phyloP scores from a whole-genome alignment of 805 yeast species.

The Sporopachydermia lactativora region DNA sequence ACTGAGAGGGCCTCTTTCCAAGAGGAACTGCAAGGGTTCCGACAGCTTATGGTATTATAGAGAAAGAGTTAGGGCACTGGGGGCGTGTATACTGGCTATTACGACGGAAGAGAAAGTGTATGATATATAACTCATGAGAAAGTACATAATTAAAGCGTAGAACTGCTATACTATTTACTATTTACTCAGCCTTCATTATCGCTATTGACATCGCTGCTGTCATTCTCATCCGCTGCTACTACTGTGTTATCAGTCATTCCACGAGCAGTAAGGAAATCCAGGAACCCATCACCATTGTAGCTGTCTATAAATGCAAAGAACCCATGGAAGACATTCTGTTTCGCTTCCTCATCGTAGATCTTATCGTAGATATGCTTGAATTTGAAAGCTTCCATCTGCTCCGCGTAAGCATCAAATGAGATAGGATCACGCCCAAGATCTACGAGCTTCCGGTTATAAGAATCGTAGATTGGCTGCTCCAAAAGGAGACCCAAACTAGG shows the following conservation, averaged over 20 bases:
- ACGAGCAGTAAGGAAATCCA: conserved; percentile 33
- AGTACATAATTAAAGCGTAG: too few relatives aligned
- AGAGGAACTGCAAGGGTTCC: background rate
- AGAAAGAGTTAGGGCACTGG: too few relatives aligned
- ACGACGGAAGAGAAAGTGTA: too few relatives aligned
- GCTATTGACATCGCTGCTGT: conserved; percentile 1
- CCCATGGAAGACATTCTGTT: conserved; percentile 79
- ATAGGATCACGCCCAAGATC: conserved; percentile 68
- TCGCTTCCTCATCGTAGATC: conserved; percentile 79
- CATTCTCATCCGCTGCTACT: conserved; percentile 5
- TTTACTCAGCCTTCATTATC: conserved; percentile 2
- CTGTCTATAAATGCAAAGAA: conserved; percentile 86
- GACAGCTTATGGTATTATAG: background rate
- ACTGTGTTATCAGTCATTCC: conserved; percentile 16
- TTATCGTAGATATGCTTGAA: conserved; percentile 81
- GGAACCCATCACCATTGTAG: conserved; percentile 50
- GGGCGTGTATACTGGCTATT: too few relatives aligned
- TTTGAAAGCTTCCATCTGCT: conserved; percentile 75
- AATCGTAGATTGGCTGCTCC: conserved; percentile 86
- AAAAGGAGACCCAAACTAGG: conserved; percentile 88
- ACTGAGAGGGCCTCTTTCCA: background rate
- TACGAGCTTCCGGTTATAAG: conserved; percentile 57
- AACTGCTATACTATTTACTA: too few relatives aligned
- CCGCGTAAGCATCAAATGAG: conserved; percentile 48
- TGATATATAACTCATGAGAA: too few relatives aligned